These are phyloP conservation scores for Cicer arietinum DNA, from an alignment of 306 rosid species.

Conservation along the genomic window DNA sequence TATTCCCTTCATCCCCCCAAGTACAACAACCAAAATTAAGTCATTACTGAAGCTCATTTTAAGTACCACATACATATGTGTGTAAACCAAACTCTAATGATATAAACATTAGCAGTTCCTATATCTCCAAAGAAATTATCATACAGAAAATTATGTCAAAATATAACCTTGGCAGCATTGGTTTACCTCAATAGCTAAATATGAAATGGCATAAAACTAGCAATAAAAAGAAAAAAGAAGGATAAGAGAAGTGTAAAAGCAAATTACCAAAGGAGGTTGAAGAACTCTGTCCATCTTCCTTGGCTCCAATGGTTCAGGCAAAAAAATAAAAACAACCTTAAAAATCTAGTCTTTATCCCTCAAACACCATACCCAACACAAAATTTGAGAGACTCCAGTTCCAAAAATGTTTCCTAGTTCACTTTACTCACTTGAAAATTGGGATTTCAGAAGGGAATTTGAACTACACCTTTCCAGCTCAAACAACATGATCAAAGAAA, in stretches of 20 bases:
- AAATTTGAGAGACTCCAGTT: conserved; percentile 42
- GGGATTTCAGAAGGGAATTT: conserved; percentile 20
- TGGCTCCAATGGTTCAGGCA: conserved; percentile 45
- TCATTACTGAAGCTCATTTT: conserved; percentile 1
- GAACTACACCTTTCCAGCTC: too few relatives aligned
- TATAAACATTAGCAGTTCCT: conserved; percentile 23
- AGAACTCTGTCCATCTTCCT: conserved; percentile 75
- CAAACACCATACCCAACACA: conserved; percentile 55
- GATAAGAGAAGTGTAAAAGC: conserved; percentile 12
- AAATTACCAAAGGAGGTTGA: conserved; percentile 87
- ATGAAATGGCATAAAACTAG: conserved; percentile 40
- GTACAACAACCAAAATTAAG: background rate
- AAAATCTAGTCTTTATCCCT: conserved; percentile 48
- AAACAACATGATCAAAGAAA: conserved; percentile 33
- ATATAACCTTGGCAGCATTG: conserved; percentile 8
- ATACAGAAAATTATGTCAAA: conserved; percentile 8
- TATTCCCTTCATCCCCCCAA: conserved; percentile 27
- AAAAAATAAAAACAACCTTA: conserved; percentile 37
- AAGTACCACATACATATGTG: background rate
- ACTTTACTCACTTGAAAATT: background rate
- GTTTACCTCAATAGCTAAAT: conserved; percentile 19
- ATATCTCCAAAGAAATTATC: conserved; percentile 26
- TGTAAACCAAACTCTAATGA: background rate
- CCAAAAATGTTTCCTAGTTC: conserved; percentile 24
- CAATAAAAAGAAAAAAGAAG: background rate